Evolutionary conservation across 805 yeast species (phyloP).

Genomic region (Brettanomyces anomalus): DNA sequence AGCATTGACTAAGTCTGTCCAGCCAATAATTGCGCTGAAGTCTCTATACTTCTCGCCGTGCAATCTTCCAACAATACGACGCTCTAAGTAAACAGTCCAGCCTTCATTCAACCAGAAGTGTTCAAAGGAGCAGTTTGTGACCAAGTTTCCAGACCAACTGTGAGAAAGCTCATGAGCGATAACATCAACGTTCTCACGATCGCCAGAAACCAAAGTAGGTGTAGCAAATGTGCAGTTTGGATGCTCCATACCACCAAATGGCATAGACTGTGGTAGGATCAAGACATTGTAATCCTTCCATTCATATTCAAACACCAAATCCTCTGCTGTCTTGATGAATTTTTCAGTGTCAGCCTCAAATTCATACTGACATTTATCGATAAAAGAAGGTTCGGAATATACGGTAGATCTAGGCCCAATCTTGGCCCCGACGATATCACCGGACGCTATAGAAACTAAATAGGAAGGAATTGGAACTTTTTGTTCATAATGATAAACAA

Average conservation of each 20-base stretch:
- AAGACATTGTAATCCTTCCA: conserved; percentile 80
- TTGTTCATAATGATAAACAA: conserved; percentile 49
- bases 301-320: conserved; percentile 67
- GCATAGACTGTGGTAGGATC: conserved; percentile 67
- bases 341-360: conserved; percentile 74
- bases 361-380: conserved; percentile 67
- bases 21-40: conserved; percentile 78
- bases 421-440: conserved; percentile 55
- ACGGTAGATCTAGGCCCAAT: conserved; percentile 86
- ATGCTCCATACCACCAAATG: conserved; percentile 94
- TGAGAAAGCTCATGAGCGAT: conserved; percentile 92
- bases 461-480: conserved; percentile 81
- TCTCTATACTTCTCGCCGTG: conserved; percentile 76
- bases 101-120: conserved; percentile 95
- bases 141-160: conserved; percentile 88
- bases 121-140: conserved; percentile 86
- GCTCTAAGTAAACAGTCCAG: conserved; percentile 88
- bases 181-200: conserved; percentile 78
- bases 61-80: conserved; percentile 69
- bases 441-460: conserved; percentile 76
- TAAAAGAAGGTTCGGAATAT: conserved; percentile 64
- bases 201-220: conserved; percentile 79
- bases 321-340: conserved; percentile 72
- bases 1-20: conserved; percentile 69
- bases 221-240: conserved; percentile 88